Base-by-base conservation (phyloP, 1,284 basidiomycete species). In the Pseudomicrostroma phylloplanum region DNA sequence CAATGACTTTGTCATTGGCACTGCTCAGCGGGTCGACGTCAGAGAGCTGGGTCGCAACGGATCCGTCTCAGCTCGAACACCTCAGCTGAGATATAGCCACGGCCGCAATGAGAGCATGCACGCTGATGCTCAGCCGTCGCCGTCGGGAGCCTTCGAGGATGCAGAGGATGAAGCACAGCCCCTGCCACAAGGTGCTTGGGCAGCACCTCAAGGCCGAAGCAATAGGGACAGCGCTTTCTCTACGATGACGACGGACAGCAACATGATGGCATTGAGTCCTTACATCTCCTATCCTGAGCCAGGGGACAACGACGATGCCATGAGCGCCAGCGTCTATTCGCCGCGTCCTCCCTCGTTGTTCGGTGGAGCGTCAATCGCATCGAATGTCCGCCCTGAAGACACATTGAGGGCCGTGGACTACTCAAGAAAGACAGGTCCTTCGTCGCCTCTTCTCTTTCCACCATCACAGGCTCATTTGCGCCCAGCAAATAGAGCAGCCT, bases 121-220 rank as follows among this genome's bases (percentile, higher is more conserved):
- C 39, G 58, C 41, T 13, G 25, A 62, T 53, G 19, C 56, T 8
- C 25, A 36, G 15, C 30, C 30, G 30, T 23, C 19, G 26, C 36
- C 19, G 17, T 21, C 17, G 6, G 56, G 48, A 17, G 63, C 67
- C 1, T 74, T 74, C 49, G 69, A 74, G 46, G 72, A 74, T 59
- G 71, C 72, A 6, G 71, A 72, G 43, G 69, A 67, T 26, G 68
- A 64, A 19, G 60, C 46, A 6, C 19, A 17, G 17, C 46, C 56
- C 42, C 21, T 19, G 36, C n/a, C 15, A n/a, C 21, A 48, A 17
- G 43, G 43, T 23, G 42, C 58, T 17, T 9, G 23, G 36, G 9
- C 46, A 15, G n/a, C 25, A 9, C 17, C 21, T 25, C 19, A 25
- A 43, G 55, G 26, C 19, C 25, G 26, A 11, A 62, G 46, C n/a